These are phyloP conservation scores for Curvularia lunata DNA, from an alignment of 2,329 filamentous ascomycete species.

Conservation along the genomic window DNA sequence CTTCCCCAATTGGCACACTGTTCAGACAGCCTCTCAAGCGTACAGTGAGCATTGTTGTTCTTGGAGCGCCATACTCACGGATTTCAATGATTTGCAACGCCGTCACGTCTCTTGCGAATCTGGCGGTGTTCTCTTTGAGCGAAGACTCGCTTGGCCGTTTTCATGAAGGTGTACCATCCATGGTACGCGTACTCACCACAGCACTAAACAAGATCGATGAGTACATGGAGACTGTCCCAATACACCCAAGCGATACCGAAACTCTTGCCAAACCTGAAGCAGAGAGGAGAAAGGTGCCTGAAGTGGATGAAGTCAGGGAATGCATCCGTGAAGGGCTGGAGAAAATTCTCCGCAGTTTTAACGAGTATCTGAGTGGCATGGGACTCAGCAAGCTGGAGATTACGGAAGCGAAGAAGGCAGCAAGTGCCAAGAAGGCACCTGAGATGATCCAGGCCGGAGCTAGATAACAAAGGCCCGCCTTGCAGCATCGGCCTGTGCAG, in stretches of 20 bases:
- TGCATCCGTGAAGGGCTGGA: constrained; percentile 70
- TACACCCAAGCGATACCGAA: constrained; percentile 81
- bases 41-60: constrained; percentile 69
- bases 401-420: constrained; percentile 59
- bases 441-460: constrained; percentile 32
- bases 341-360: constrained; percentile 73
- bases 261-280: constrained; percentile 56
- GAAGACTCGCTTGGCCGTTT: constrained; percentile 89
- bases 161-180: constrained; percentile 76
- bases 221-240: constrained; percentile 65
- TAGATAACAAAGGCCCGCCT: background rate
- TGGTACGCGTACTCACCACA: constrained; percentile 74
- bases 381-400: constrained; percentile 74
- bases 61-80: constrained; percentile 76
- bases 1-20: constrained; percentile 65
- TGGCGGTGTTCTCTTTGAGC: constrained; percentile 74
- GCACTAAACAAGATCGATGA: constrained; percentile 73
- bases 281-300: constrained; percentile 55
- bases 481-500: background rate
- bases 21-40: constrained; percentile 74
- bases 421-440: constrained; percentile 22
- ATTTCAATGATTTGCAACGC: constrained; percentile 55
- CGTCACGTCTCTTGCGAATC: constrained; percentile 69
- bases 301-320: constrained; percentile 73
- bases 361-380: constrained; percentile 73